These are phyloP conservation scores for Blastobotrys capitulatus DNA, from an alignment of 1,139 yeast species.

Conservation along the genomic window DNA sequence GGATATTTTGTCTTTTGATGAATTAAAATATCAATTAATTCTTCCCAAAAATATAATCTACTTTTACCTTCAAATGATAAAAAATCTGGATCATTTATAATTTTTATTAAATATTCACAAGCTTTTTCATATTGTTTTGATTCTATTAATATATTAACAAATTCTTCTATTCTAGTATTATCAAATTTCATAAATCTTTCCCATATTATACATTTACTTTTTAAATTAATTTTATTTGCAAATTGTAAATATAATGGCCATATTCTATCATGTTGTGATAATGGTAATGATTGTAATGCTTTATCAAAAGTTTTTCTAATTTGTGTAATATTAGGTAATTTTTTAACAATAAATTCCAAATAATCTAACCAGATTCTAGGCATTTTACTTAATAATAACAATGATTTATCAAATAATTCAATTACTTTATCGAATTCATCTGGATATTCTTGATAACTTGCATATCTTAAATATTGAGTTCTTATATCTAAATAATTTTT, in stretches of 20 bases:
- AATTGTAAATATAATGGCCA: slow-evolving; percentile 58
- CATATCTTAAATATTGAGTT: slow-evolving; percentile 31
- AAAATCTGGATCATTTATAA: slow-evolving; percentile 34
- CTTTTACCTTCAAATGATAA: slow-evolving; percentile 37
- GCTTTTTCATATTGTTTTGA: slow-evolving; percentile 25
- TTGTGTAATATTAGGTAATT: slow-evolving; percentile 37
- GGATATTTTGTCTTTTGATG: slow-evolving; percentile 25
- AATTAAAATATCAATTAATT: slow-evolving; percentile 44
- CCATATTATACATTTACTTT: slow-evolving; percentile 43
- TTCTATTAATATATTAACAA: slow-evolving; percentile 25
- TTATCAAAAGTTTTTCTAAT: slow-evolving; percentile 49
- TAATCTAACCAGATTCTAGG: slow-evolving; percentile 55
- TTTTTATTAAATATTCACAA: slow-evolving; percentile 27
- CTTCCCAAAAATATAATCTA: slow-evolving; percentile 42
- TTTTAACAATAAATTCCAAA: slow-evolving; percentile 41
- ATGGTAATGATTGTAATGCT: slow-evolving; percentile 47
- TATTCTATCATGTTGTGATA: slow-evolving; percentile 48
- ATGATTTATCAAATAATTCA: slow-evolving; percentile 43
- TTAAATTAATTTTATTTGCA: slow-evolving; percentile 44
- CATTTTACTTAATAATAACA: slow-evolving; percentile 42
- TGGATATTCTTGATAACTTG: slow-evolving; percentile 14
- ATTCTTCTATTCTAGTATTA: slow-evolving; percentile 35
- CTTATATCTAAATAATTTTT: slow-evolving; percentile 44
- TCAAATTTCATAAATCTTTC: slow-evolving; percentile 41
- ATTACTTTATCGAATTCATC: slow-evolving; percentile 38